A percentile compares a stretch with the other conserved stretches of the same genome.
Conservation (phyloP, 208 protist species). For the Leishmania turanica region DNA sequence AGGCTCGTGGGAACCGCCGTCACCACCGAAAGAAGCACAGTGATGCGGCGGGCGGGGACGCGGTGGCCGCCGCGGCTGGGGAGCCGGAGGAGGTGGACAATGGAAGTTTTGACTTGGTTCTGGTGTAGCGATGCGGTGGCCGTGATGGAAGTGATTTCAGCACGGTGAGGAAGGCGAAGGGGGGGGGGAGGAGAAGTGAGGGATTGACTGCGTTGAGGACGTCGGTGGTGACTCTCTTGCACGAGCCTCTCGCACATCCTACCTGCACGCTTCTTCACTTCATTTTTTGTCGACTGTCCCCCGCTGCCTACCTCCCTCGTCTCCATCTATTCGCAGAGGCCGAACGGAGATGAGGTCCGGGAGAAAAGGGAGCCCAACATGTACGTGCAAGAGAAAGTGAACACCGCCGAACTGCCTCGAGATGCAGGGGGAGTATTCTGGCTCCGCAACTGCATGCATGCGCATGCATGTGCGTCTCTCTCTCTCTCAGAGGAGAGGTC, state of each 20-base stretch:
- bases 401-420: background rate
- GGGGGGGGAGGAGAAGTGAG: too few relatives aligned
- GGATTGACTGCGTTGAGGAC: background rate
- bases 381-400: background rate
- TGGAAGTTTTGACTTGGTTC: conserved; percentile 44
- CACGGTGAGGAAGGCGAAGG: background rate
- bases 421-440: background rate
- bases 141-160: background rate
- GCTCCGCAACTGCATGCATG: background rate
- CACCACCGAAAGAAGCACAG: conserved; percentile 5
- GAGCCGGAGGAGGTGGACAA: conserved; percentile 16
- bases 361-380: background rate
- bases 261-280: too few relatives aligned
- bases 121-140: conserved; percentile 19
- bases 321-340: background rate
- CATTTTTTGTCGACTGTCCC: background rate
- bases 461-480: background rate
- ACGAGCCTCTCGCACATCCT: background rate
- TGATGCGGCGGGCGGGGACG: background rate
- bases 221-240: too few relatives aligned
- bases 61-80: background rate
- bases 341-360: background rate
- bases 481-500: background rate
- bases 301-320: background rate
- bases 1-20: conserved; percentile 1